A percentile compares a stretch with the other conserved stretches of the same genome.
phyloP scores from a whole-genome alignment of 2,329 filamentous ascomycete species.

The Stachybotrys echinatus region DNA sequence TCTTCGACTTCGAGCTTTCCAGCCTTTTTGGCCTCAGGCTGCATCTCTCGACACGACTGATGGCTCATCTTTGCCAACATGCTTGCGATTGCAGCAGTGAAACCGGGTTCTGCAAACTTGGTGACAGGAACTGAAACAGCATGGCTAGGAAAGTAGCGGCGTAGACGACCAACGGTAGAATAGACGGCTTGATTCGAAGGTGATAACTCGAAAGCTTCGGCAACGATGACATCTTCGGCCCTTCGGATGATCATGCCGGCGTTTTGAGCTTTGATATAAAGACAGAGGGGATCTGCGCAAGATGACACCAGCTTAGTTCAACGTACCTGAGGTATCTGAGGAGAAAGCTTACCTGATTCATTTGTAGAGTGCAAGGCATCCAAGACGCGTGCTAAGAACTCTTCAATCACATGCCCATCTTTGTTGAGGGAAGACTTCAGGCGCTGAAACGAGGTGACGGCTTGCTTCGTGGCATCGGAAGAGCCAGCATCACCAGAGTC shows the following conservation, averaged over 20 bases:
- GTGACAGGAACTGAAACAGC: conserved; percentile 11
- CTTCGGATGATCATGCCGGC: conserved; percentile 24
- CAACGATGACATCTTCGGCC: conserved; percentile 7
- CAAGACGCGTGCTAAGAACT: too few relatives aligned
- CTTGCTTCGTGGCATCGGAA: too few relatives aligned
- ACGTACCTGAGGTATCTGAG: too few relatives aligned
- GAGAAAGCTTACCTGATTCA: too few relatives aligned
- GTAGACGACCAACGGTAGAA: conserved; percentile 20
- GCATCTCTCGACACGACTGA: conserved; percentile 12
- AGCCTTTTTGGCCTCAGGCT: conserved; percentile 29
- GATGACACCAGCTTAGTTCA: too few relatives aligned
- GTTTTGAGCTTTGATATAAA: conserved; percentile 28
- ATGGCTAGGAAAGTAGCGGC: conserved; percentile 19
- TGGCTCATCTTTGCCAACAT: conserved; percentile 21
- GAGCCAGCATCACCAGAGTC: not conserved
- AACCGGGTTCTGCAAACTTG: conserved; percentile 6
- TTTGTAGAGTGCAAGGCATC: too few relatives aligned
- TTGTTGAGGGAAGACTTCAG: too few relatives aligned
- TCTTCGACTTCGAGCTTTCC: conserved; percentile 26
- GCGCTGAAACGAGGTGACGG: too few relatives aligned
- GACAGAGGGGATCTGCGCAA: not conserved
- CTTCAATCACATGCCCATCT: too few relatives aligned
- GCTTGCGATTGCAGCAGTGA: conserved; percentile 10
- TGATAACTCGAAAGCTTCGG: conserved; percentile 29
- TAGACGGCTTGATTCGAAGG: conserved; percentile 18